Conservation (phyloP, 768 basidiomycete genomes). For the Amanita brunnescens region DNA sequence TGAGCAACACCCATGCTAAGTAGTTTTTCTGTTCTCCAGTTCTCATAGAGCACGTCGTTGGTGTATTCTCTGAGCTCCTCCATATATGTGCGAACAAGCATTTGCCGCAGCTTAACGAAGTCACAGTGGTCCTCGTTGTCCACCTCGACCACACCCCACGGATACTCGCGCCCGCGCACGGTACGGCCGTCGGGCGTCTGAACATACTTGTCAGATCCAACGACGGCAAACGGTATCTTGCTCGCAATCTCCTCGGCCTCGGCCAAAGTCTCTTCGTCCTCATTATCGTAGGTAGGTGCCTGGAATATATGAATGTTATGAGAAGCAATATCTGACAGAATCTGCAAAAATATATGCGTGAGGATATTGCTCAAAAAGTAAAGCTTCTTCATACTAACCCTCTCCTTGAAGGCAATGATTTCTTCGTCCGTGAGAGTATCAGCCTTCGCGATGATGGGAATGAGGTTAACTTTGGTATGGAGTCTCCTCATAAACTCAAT, state of each 20-base stretch:
- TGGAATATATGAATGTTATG: constrained; percentile 98
- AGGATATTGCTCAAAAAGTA: constrained; percentile 5
- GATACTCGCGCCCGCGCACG: constrained; percentile 92
- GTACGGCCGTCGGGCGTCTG: constrained; percentile 79
- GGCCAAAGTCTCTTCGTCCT: constrained; percentile 96
- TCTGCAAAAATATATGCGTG: constrained; percentile 33
- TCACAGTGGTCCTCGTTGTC: constrained; percentile 99
- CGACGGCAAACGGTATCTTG: constrained; percentile 98
- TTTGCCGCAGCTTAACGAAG: constrained; percentile 98
- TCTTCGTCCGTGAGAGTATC: constrained; percentile 98
- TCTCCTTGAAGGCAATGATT: constrained; percentile 83
- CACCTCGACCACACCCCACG: constrained; percentile 98
- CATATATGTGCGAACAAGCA: constrained; percentile 99
- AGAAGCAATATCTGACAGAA: constrained; percentile 86
- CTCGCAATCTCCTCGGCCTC: constrained; percentile 96
- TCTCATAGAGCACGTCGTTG: constrained; percentile 93
- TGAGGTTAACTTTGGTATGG: constrained; percentile 96
- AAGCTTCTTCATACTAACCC: constrained; percentile 40
- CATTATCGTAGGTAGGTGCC: constrained; percentile 94
- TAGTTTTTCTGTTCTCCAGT: constrained; percentile 96
- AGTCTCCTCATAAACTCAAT: constrained; percentile 98
- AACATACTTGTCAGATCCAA: constrained; percentile 85
- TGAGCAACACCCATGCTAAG: constrained; percentile 97
- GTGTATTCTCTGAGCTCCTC: constrained; percentile 98
- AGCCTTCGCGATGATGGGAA: constrained; percentile 97